Conservation (phyloP, 2,329 filamentous ascomycete species). For the Geosmithia putterillii region DNA sequence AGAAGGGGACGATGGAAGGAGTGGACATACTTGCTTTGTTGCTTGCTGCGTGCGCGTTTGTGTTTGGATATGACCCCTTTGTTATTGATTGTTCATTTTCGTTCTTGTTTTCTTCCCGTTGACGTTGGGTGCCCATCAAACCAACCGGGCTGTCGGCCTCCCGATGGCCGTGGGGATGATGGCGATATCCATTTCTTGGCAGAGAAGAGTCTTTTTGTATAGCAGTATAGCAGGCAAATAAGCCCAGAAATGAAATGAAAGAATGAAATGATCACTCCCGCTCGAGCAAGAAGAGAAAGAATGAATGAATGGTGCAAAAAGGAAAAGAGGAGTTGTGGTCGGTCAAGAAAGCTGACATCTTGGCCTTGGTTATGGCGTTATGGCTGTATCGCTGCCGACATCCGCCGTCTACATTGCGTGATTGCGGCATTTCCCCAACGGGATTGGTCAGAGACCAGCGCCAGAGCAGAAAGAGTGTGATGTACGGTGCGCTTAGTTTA, state of each 20-base stretch:
- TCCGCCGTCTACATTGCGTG: constrained; percentile 4
- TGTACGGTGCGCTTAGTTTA: background rate
- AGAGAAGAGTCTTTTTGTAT: too few relatives aligned
- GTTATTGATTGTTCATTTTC: too few relatives aligned
- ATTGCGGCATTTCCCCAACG: constrained; percentile 1
- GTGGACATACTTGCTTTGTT: background rate
- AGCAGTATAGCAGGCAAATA: too few relatives aligned
- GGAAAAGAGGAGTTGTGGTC: background rate
- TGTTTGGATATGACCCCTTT: too few relatives aligned
- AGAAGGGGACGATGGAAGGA: background rate
- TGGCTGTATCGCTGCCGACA: constrained; percentile 2
- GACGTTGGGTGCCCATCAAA: too few relatives aligned
- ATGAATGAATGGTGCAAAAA: background rate
- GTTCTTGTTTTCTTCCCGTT: too few relatives aligned
- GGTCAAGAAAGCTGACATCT: background rate
- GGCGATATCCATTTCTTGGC: too few relatives aligned
- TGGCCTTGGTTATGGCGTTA: background rate
- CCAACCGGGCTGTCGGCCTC: too few relatives aligned
- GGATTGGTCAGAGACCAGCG: too few relatives aligned
- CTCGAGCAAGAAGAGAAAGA: background rate
- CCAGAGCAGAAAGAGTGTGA: too few relatives aligned
- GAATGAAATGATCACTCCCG: background rate
- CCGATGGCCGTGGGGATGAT: too few relatives aligned
- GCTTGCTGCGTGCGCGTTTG: too few relatives aligned
- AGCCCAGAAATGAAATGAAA: background rate